phyloP scores from a whole-genome alignment of 441 rosid genomes.

The Jatropha podagrica region DNA sequence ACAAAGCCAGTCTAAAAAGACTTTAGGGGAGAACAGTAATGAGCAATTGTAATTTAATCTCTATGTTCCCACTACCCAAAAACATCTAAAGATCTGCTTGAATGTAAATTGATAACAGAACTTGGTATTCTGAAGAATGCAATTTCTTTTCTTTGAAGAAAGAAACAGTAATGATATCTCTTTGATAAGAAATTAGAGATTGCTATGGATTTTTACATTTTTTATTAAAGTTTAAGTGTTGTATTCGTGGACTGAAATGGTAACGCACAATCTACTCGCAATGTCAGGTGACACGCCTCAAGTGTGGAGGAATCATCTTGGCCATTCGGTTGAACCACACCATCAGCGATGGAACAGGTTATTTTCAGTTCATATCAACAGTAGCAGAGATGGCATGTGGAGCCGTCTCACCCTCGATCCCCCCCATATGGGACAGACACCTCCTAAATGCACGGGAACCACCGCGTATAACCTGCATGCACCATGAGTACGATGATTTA shows the following conservation, averaged over 20 bases:
- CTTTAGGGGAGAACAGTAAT: background rate
- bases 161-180: background rate
- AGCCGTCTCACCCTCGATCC: constrained; percentile 19
- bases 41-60: background rate
- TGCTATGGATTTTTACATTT: background rate
- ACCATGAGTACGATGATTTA: constrained; percentile 36
- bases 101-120: no score
- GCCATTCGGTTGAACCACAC: constrained; percentile 48
- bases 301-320: constrained; percentile 47
- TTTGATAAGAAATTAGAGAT: background rate
- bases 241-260: no score
- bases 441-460: constrained; percentile 31
- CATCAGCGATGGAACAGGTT: constrained; percentile 41
- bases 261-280: no score
- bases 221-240: background rate
- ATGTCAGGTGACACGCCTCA: constrained; percentile 41
- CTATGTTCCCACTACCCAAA: no score
- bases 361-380: constrained; percentile 32
- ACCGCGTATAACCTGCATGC: constrained; percentile 34
- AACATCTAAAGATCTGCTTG: background rate
- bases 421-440: constrained; percentile 48
- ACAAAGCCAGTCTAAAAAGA: background rate
- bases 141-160: background rate
- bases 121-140: no score
- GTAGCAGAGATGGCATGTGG: constrained; percentile 43